Conservation (phyloP, 495 filamentous ascomycete species). For the Cladorrhinum samala region DNA sequence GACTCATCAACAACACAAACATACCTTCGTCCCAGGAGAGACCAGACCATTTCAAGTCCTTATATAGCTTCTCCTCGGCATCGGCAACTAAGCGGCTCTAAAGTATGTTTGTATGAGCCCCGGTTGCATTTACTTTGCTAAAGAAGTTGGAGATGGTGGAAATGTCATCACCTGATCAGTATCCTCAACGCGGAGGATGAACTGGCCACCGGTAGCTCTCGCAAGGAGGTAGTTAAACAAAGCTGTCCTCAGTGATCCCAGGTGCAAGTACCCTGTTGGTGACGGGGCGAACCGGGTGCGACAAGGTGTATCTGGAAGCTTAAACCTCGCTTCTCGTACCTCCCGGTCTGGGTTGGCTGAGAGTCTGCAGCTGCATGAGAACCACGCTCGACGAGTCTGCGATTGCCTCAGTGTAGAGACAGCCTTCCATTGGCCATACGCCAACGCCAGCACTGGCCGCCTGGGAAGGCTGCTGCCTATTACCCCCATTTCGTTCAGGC, state of each 20-base stretch:
- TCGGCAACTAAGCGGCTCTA: conserved; percentile 51
- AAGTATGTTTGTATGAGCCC: conserved; percentile 2
- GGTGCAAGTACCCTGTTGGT: conserved; percentile 87
- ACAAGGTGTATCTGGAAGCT: conserved; percentile 58
- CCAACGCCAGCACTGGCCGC: background rate
- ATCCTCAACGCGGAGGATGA: conserved; percentile 87
- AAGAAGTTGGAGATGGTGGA: background rate
- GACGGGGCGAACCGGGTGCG: conserved; percentile 94
- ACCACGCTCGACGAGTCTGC: background rate
- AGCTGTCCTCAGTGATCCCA: conserved; percentile 86
- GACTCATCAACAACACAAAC: conserved; percentile 8
- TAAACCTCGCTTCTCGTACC: conserved; percentile 1
- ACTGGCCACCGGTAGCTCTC: conserved; percentile 84
- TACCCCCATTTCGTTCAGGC: background rate
- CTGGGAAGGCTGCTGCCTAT: background rate
- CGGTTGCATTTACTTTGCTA: conserved; percentile 6
- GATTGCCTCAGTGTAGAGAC: background rate
- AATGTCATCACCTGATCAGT: conserved; percentile 70
- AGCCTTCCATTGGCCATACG: background rate
- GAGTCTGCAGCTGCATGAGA: background rate
- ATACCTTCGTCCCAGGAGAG: conserved; percentile 90
- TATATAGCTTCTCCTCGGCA: conserved; percentile 67
- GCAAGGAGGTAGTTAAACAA: conserved; percentile 89
- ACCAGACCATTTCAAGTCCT: conserved; percentile 83
- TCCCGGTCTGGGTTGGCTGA: background rate